These are phyloP conservation scores for Clonostachys solani DNA, from an alignment of 2,329 filamentous ascomycete genomes.

Conservation along the genomic window DNA sequence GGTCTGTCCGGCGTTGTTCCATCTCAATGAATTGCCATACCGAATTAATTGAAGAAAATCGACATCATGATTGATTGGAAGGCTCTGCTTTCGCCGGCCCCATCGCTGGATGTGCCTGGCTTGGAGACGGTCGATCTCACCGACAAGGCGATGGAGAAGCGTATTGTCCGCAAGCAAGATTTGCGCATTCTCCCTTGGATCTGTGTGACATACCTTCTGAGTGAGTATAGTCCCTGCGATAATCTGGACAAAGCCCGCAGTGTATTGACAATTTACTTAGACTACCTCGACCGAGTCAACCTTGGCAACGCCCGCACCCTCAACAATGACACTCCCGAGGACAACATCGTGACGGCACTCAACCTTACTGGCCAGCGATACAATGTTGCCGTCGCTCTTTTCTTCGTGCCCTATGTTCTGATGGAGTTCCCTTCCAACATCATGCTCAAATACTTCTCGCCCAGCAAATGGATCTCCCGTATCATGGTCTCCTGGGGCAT, in stretches of 20 bases:
- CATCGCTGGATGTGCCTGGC: constrained; percentile 23
- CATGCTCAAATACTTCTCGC: constrained; percentile 25
- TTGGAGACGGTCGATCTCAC: constrained; percentile 24
- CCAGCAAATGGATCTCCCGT: constrained; percentile 21
- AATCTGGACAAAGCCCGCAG: background rate
- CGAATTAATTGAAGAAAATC: too few species aligned
- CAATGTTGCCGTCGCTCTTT: constrained; percentile 46
- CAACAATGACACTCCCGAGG: constrained; percentile 23
- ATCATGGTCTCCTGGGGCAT: constrained; percentile 44
- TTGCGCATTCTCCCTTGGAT: constrained; percentile 24
- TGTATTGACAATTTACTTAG: constrained; percentile 1
- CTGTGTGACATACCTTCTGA: constrained; percentile 22
- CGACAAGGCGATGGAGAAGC: constrained; percentile 24
- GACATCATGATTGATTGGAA: constrained; percentile 11
- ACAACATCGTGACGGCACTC: constrained; percentile 22
- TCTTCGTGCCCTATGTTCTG: constrained; percentile 58
- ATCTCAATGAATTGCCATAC: too few species aligned
- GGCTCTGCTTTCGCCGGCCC: constrained; percentile 11
- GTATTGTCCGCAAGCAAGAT: constrained; percentile 24
- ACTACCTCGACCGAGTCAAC: constrained; percentile 23
- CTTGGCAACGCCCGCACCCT: constrained; percentile 24
- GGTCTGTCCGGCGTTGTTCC: too few species aligned
- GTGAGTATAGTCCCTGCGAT: constrained; percentile 6
- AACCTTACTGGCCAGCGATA: constrained; percentile 47
- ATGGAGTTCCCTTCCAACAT: constrained; percentile 21